These are phyloP conservation scores for Aspergillus sp. DNA, from an alignment of 2,329 filamentous ascomycete species.

Conservation along the genomic window DNA sequence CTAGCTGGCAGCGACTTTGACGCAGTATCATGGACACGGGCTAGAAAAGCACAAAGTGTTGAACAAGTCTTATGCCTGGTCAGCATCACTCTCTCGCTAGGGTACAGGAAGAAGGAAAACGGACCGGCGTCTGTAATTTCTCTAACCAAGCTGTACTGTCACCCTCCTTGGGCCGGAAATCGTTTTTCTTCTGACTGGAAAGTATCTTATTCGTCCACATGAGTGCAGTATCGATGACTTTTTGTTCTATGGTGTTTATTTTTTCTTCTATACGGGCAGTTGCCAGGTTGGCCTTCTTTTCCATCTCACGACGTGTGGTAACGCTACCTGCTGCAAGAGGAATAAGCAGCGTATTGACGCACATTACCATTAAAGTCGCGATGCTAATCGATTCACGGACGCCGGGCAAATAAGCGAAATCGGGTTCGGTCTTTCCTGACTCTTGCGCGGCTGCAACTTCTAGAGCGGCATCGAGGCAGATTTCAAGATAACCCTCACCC, in stretches of 20 bases:
- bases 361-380: slow-evolving; percentile 88
- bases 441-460: slow-evolving; percentile 78
- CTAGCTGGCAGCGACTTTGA: slow-evolving; percentile 60
- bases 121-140: slow-evolving; percentile 71
- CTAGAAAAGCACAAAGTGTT: slow-evolving; percentile 76
- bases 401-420: slow-evolving; percentile 77
- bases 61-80: slow-evolving; percentile 63
- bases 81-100: slow-evolving; percentile 3
- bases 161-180: slow-evolving; percentile 84
- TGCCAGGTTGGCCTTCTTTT: slow-evolving; percentile 72
- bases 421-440: slow-evolving; percentile 77
- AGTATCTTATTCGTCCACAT: slow-evolving; percentile 75
- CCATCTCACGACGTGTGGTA: slow-evolving; percentile 85
- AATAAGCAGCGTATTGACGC: slow-evolving; percentile 85
- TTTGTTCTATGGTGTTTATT: slow-evolving; percentile 68
- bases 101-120: slow-evolving; percentile 15
- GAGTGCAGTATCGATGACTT: slow-evolving; percentile 69
- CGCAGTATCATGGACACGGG: slow-evolving; percentile 62
- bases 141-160: slow-evolving; percentile 62
- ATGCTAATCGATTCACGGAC: slow-evolving; percentile 83
- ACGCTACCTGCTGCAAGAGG: slow-evolving; percentile 86
- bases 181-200: slow-evolving; percentile 76
- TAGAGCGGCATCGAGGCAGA: slow-evolving; percentile 66
- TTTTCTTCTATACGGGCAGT: slow-evolving; percentile 82
- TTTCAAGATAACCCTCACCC: slow-evolving; percentile 76